phyloP scores from a whole-genome alignment of 345 rosid species.

The Mallotus nudiflorus region DNA sequence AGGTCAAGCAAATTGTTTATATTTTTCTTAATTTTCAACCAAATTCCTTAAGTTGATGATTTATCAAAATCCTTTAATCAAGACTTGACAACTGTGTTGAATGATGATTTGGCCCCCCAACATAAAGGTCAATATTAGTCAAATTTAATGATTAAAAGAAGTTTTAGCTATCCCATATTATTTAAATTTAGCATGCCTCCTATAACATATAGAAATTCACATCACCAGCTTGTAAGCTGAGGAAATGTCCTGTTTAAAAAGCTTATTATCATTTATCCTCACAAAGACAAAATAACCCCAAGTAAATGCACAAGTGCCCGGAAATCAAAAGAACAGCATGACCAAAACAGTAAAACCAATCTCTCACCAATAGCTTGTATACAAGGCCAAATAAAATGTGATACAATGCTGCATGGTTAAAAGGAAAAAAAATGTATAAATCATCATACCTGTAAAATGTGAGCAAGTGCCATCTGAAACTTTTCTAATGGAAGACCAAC shows the following conservation, averaged over 20 bases:
- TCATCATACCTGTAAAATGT: slow-evolving; percentile 78
- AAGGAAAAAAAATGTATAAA: slow-evolving; percentile 8
- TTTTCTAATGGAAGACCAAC: slow-evolving; percentile 85
- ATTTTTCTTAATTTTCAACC: neutral
- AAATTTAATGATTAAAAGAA: no score
- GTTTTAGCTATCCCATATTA: no score
- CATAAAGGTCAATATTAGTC: neutral
- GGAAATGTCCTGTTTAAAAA: neutral
- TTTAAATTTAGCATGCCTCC: neutral
- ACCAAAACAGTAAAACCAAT: neutral
- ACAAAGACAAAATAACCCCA: neutral
- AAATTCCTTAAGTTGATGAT: neutral
- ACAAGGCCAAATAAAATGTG: neutral
- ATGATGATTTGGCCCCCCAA: neutral
- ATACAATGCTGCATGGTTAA: neutral
- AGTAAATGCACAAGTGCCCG: neutral
- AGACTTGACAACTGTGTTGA: neutral
- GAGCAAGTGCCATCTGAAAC: slow-evolving; percentile 95
- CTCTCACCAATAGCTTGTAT: neutral
- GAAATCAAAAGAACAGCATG: neutral
- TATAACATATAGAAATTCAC: neutral
- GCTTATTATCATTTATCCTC: neutral
- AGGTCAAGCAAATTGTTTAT: neutral
- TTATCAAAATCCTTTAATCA: neutral
- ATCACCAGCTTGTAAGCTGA: neutral